Percentiles rank a stretch among this genome's conserved stretches.
These are phyloP conservation scores for Solanum bukasovii DNA, from an alignment of 257 asterid genomes.

Conservation along the genomic window DNA sequence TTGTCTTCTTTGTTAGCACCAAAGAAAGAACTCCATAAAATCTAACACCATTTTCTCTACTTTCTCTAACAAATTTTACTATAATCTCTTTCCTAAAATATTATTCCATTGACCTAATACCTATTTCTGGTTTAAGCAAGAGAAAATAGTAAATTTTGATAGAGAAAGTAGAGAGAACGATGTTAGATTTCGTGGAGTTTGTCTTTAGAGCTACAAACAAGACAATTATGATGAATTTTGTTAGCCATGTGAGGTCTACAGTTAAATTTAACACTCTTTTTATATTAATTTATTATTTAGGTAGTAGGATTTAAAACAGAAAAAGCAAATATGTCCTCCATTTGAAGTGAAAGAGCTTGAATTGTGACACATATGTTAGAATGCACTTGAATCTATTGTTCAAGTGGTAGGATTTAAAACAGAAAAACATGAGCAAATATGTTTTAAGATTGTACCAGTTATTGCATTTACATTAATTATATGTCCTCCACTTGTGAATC, in stretches of 20 bases:
- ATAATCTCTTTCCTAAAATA: too few species aligned
- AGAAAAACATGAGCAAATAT: not conserved
- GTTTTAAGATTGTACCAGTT: not conserved
- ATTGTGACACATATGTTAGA: not conserved
- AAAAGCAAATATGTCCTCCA: too few species aligned
- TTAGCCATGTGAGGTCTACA: too few species aligned
- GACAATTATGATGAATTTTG: not conserved
- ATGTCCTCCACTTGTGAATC: not conserved
- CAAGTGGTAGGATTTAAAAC: not conserved
- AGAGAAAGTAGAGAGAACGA: not conserved
- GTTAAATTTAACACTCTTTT: not conserved
- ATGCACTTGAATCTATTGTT: not conserved
- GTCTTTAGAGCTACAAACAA: not conserved
- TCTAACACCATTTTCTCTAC: too few species aligned
- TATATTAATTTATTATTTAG: too few species aligned
- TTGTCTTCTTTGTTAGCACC: not conserved
- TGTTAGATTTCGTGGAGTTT: not conserved
- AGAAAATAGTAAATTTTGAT: not conserved
- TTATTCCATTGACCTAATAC: too few species aligned
- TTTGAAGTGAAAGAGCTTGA: not conserved
- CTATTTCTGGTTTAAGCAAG: not conserved
- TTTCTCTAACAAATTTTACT: too few species aligned
- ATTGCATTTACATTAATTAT: too few species aligned
- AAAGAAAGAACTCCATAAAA: not conserved
- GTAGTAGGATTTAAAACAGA: too few species aligned